phyloP scores from a whole-genome alignment of 139 green algal species.

The Chara braunii region DNA sequence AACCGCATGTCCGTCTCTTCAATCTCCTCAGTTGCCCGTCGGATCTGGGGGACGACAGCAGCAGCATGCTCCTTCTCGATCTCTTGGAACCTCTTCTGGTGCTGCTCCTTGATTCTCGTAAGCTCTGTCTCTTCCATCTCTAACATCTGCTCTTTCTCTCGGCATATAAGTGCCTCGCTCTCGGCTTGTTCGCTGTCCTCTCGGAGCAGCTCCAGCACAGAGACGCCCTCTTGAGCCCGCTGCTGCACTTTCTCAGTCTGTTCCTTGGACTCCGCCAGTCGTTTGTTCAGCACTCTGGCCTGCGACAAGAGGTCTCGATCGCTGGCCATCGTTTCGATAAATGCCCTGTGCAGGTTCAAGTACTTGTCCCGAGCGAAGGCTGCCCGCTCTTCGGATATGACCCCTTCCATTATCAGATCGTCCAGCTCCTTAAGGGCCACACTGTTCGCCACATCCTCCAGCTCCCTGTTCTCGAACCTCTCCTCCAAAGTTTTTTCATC shows the following conservation, averaged over 20 bases:
- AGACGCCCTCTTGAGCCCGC: not conserved
- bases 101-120: slow-evolving; percentile 50
- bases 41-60: slow-evolving; percentile 29
- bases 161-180: slow-evolving; percentile 52
- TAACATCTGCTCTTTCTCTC: slow-evolving; percentile 59
- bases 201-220: slow-evolving; percentile 43
- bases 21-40: too few relatives aligned
- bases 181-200: slow-evolving; percentile 64
- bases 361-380: too few relatives aligned
- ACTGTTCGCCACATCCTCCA: too few relatives aligned
- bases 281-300: not conserved
- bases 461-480: too few relatives aligned
- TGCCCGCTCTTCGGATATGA: too few relatives aligned
- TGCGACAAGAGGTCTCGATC: not conserved
- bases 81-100: slow-evolving; percentile 40
- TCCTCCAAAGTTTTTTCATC: too few relatives aligned
- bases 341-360: not conserved
- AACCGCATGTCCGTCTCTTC: too few relatives aligned
- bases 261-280: not conserved
- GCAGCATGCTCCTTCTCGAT: slow-evolving; percentile 45
- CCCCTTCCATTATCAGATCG: too few relatives aligned
- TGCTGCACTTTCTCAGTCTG: not conserved
- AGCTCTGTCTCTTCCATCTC: slow-evolving; percentile 54
- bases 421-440: too few relatives aligned
- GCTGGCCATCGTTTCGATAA: not conserved